phyloP scores from a whole-genome alignment of 75 land plant species.

The Picea sitchensis region DNA sequence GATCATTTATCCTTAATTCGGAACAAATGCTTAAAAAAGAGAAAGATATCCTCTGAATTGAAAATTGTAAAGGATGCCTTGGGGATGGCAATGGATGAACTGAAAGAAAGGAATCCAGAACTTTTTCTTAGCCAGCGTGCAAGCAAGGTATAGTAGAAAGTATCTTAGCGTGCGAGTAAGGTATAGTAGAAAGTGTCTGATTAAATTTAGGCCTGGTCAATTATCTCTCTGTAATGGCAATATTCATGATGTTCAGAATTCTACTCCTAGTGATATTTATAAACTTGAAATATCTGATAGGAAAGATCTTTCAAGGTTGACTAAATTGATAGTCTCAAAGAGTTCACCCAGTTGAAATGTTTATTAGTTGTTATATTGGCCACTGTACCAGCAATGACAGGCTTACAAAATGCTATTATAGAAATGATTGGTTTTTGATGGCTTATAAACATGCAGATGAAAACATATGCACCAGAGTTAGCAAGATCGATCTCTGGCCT shows the following conservation, averaged over 20 bases:
- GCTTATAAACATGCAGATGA: constrained; percentile 4
- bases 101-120: constrained; percentile 10
- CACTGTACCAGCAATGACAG: not conserved
- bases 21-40: constrained; percentile 5
- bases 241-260: not conserved
- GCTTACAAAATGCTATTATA: not conserved
- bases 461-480: constrained; percentile 4
- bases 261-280: not conserved
- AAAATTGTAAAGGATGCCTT: constrained; percentile 1
- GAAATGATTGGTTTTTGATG: not conserved
- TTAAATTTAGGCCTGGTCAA: not conserved
- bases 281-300: not conserved
- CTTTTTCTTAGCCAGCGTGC: not conserved
- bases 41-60: not conserved
- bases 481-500: constrained; percentile 7
- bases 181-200: not conserved
- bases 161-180: not conserved
- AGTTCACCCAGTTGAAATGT: not conserved
- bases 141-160: not conserved
- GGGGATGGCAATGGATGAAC: not conserved
- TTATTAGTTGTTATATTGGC: not conserved
- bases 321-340: no score
- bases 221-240: no score
- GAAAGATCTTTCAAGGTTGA: not conserved
- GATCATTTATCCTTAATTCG: constrained; percentile 2